Evolutionary conservation across 1,284 basidiomycete species (phyloP).

Genomic region (Tilletia caries): DNA sequence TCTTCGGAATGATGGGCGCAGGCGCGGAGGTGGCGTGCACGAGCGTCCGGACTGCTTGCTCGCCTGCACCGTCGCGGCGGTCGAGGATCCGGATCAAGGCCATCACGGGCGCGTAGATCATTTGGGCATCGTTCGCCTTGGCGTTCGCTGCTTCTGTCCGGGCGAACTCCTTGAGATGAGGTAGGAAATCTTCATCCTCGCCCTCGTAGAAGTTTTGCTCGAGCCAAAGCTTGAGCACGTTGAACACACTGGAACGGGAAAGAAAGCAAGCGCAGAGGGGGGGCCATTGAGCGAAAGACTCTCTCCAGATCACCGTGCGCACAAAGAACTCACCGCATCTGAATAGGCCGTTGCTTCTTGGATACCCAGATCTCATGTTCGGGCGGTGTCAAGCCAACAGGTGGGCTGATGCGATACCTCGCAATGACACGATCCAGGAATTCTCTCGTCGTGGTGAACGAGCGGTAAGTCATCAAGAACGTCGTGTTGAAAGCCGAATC

Average conservation of each 20-base stretch:
- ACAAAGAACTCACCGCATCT: constrained; percentile 58
- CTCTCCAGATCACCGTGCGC: too few species aligned
- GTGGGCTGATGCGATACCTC: constrained; percentile 77
- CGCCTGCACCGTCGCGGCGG: constrained; percentile 42
- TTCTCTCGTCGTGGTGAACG: constrained; percentile 81
- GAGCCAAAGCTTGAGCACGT: constrained; percentile 56
- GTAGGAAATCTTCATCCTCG: constrained; percentile 52
- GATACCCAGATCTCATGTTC: constrained; percentile 79
- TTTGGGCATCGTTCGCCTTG: constrained; percentile 31
- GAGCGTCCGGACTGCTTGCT: constrained; percentile 44
- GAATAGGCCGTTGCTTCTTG: constrained; percentile 83
- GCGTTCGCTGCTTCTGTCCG: constrained; percentile 41
- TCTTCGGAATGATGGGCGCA: constrained; percentile 69
- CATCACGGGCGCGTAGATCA: constrained; percentile 35
- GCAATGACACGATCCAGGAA: constrained; percentile 79
- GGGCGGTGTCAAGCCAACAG: constrained; percentile 64
- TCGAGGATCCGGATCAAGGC: constrained; percentile 52
- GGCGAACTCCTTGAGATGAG: constrained; percentile 52
- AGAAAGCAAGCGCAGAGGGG: too few species aligned
- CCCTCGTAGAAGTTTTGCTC: constrained; percentile 54
- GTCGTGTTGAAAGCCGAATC: constrained; percentile 82
- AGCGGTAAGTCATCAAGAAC: constrained; percentile 95
- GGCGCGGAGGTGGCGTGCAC: constrained; percentile 55
- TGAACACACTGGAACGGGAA: constrained; percentile 45
- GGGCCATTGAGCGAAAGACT: too few species aligned